Evolutionary conservation across 257 asterid species (phyloP).

Genomic region (Fraxinus quadrangulata): DNA sequence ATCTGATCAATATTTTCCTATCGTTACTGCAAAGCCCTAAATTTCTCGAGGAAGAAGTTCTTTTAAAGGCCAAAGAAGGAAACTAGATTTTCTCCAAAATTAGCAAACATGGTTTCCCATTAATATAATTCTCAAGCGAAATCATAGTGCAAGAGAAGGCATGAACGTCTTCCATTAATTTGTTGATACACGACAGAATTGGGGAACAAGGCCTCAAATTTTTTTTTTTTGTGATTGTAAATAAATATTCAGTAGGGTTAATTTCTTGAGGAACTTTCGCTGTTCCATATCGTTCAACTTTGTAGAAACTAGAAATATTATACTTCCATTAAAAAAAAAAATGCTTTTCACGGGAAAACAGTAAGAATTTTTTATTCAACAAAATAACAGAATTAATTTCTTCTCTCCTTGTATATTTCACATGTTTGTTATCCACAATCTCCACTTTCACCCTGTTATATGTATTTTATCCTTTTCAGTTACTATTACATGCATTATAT

Average conservation of each 20-base stretch:
- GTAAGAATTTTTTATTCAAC: conserved; percentile 1
- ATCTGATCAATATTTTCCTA: no score
- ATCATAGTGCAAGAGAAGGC: neutral
- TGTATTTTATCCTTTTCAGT: neutral
- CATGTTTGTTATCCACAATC: conserved; percentile 8
- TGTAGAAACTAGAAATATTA: no score
- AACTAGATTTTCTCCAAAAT: neutral
- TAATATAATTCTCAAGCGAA: neutral
- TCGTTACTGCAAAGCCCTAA: neutral
- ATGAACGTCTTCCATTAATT: neutral
- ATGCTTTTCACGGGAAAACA: neutral
- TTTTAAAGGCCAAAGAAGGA: no score
- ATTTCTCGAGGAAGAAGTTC: neutral
- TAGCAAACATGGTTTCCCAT: neutral
- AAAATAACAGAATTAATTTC: neutral
- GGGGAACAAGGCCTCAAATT: no score
- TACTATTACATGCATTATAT: conserved; percentile 6
- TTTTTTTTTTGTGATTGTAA: neutral
- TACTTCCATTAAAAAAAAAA: neutral
- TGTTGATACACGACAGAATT: no score
- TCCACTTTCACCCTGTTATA: conserved; percentile 8
- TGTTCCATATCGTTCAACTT: neutral
- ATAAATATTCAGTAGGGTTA: neutral
- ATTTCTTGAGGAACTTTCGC: neutral
- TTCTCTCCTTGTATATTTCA: neutral